Conservation (phyloP, 345 rosid species). For the Eutrema yunnanense region DNA sequence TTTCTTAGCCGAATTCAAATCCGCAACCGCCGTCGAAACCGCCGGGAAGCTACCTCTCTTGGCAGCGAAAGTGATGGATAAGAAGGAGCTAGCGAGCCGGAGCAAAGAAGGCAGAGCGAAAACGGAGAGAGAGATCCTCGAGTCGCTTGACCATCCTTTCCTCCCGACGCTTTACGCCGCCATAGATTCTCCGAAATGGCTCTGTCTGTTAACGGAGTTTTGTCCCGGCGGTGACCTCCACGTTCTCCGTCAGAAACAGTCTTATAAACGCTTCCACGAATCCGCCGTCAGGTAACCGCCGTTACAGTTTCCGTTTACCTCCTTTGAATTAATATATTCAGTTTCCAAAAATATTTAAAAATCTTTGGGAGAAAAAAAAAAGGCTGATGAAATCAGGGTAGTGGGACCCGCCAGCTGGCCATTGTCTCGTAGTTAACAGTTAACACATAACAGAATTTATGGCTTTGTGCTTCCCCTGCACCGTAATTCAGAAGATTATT, state of each 20-base stretch:
- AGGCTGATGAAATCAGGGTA: conserved; percentile 19
- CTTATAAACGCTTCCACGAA: conserved; percentile 68
- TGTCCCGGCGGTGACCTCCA: conserved; percentile 99
- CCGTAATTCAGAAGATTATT: conserved; percentile 10
- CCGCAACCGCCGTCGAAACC: conserved; percentile 17
- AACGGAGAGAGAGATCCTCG: conserved; percentile 80
- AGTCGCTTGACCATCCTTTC: conserved; percentile 82
- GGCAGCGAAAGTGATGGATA: conserved; percentile 93
- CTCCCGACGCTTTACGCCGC: conserved; percentile 71
- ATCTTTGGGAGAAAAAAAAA: background rate
- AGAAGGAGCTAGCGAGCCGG: conserved; percentile 70
- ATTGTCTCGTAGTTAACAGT: conserved; percentile 25
- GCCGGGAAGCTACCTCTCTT: conserved; percentile 22
- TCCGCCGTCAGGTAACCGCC: conserved; percentile 73
- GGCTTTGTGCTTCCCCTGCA: conserved; percentile 2
- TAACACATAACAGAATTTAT: conserved; percentile 27
- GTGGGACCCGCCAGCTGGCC: conserved; percentile 38
- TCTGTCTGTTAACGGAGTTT: conserved; percentile 85
- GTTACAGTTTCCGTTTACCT: conserved; percentile 18
- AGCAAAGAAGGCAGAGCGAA: conserved; percentile 81
- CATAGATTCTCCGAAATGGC: conserved; percentile 74
- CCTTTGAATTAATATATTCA: background rate
- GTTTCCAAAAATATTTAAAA: conserved; percentile 4
- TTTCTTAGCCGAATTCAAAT: conserved; percentile 65
- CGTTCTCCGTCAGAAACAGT: conserved; percentile 86